These are phyloP conservation scores for Aspergillus terreus DNA, from an alignment of 2,329 filamentous ascomycete species.

Conservation along the genomic window DNA sequence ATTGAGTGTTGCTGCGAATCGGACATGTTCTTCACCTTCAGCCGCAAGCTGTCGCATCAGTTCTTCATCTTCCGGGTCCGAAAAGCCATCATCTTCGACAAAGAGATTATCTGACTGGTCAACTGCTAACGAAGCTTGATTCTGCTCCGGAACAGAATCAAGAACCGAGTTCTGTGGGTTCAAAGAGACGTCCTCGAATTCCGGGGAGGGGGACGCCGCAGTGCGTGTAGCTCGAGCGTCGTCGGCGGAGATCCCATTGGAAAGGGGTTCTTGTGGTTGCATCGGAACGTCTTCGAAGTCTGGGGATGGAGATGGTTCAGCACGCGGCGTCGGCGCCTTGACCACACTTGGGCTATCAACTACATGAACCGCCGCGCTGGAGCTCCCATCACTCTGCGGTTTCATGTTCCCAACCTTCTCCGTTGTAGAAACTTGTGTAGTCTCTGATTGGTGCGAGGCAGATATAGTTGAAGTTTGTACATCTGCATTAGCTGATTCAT, in stretches of 20 bases:
- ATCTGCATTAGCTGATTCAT: neutral
- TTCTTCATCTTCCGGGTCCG: constrained; percentile 89
- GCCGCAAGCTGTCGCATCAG: constrained; percentile 79
- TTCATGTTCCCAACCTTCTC: no score
- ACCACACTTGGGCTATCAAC: constrained; percentile 3
- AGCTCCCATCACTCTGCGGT: neutral
- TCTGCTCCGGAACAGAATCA: constrained; percentile 20
- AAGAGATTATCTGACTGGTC: constrained; percentile 24
- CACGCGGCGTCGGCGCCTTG: neutral
- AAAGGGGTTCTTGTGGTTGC: constrained; percentile 14
- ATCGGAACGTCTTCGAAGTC: constrained; percentile 24
- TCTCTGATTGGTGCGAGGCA: neutral
- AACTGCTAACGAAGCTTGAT: constrained; percentile 10
- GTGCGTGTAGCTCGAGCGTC: constrained; percentile 4
- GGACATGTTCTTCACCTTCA: constrained; percentile 89
- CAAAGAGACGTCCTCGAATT: constrained; percentile 20
- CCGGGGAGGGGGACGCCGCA: constrained; percentile 33
- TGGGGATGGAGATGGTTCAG: constrained; percentile 42
- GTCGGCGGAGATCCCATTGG: constrained; percentile 1
- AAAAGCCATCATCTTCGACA: constrained; percentile 61
- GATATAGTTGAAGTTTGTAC: neutral
- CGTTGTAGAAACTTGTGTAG: neutral
- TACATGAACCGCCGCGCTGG: constrained; percentile 13
- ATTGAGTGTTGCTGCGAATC: constrained; percentile 86
- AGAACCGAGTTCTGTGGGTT: constrained; percentile 15